Evolutionary conservation across 345 rosid species (phyloP).

Genomic region (Geranium brycei): DNA sequence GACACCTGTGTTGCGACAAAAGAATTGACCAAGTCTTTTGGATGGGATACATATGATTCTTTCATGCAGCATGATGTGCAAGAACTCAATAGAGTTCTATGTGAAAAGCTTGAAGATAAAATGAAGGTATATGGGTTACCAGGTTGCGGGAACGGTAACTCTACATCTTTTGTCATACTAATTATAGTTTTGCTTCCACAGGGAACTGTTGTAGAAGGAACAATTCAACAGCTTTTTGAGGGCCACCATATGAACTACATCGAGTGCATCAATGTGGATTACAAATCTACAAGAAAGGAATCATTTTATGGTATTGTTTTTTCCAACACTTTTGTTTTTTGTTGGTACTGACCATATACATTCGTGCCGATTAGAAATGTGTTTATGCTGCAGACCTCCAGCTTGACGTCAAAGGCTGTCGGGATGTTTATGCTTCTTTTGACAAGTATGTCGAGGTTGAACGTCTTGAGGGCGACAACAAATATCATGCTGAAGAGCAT

Average conservation of each 20-base stretch:
- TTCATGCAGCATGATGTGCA: constrained; percentile 99
- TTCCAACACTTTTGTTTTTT: background rate
- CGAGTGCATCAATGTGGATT: constrained; percentile 92
- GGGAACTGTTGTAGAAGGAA: constrained; percentile 99
- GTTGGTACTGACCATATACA: too few species aligned
- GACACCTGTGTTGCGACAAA: constrained; percentile 91
- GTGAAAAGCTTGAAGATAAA: constrained; percentile 92
- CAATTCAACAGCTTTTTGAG: constrained; percentile 89
- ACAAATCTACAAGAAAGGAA: constrained; percentile 88
- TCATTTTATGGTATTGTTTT: constrained; percentile 69
- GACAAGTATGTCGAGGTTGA: constrained; percentile 99
- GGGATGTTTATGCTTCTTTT: constrained; percentile 93
- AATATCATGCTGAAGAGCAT: constrained; percentile 84
- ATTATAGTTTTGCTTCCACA: constrained; percentile 13
- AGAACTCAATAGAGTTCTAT: constrained; percentile 85
- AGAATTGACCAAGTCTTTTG: constrained; percentile 90
- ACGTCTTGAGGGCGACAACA: constrained; percentile 95
- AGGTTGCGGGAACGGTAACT: constrained; percentile 1
- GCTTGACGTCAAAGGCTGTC: constrained; percentile 97
- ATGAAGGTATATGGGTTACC: constrained; percentile 60
- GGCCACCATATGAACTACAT: constrained; percentile 99
- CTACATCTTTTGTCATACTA: constrained; percentile 11
- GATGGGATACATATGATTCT: constrained; percentile 97
- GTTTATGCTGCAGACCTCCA: constrained; percentile 61
- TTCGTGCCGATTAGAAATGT: background rate